phyloP scores from a whole-genome alignment of 2,329 filamentous ascomycete genomes.

The Phyllosticta citriasiana region DNA sequence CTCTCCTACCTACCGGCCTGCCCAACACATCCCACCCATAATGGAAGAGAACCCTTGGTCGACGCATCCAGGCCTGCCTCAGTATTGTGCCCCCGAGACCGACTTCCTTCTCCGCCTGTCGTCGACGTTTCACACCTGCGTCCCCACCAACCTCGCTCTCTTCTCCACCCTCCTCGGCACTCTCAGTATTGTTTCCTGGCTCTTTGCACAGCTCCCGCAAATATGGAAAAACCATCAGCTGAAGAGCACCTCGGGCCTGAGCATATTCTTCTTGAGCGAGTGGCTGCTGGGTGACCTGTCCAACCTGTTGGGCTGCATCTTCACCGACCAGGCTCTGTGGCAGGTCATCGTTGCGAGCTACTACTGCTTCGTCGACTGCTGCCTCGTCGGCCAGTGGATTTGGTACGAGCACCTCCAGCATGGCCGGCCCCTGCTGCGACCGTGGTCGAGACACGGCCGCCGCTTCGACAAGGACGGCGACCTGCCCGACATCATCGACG shows the following conservation, averaged over 20 bases:
- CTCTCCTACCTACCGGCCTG: background rate
- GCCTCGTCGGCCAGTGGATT: slow-evolving; percentile 52
- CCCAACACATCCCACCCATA: background rate
- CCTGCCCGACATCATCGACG: slow-evolving; percentile 22
- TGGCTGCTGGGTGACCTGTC: slow-evolving; percentile 56
- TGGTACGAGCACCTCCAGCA: slow-evolving; percentile 54
- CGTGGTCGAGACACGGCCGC: slow-evolving; percentile 1
- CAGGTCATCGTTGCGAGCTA: slow-evolving; percentile 56
- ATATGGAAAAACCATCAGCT: slow-evolving; percentile 59
- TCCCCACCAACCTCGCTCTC: slow-evolving; percentile 54
- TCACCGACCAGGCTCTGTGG: slow-evolving; percentile 56
- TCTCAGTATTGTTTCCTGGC: slow-evolving; percentile 56
- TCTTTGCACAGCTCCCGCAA: slow-evolving; percentile 59
- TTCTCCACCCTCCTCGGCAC: slow-evolving; percentile 51
- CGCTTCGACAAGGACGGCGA: slow-evolving; percentile 16
- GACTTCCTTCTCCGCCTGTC: slow-evolving; percentile 49
- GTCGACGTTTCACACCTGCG: slow-evolving; percentile 49
- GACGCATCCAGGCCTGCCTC: slow-evolving; percentile 34
- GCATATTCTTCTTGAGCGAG: slow-evolving; percentile 54
- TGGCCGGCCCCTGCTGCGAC: slow-evolving; percentile 29
- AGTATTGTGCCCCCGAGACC: slow-evolving; percentile 50
- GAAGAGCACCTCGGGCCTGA: slow-evolving; percentile 54
- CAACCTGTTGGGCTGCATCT: slow-evolving; percentile 52
- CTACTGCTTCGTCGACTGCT: slow-evolving; percentile 56
- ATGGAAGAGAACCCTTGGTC: slow-evolving; percentile 19